A percentile compares a stretch with the other conserved stretches of the same genome.
phyloP scores from a whole-genome alignment of 2,329 filamentous ascomycete genomes.

The Alternaria sp. region DNA sequence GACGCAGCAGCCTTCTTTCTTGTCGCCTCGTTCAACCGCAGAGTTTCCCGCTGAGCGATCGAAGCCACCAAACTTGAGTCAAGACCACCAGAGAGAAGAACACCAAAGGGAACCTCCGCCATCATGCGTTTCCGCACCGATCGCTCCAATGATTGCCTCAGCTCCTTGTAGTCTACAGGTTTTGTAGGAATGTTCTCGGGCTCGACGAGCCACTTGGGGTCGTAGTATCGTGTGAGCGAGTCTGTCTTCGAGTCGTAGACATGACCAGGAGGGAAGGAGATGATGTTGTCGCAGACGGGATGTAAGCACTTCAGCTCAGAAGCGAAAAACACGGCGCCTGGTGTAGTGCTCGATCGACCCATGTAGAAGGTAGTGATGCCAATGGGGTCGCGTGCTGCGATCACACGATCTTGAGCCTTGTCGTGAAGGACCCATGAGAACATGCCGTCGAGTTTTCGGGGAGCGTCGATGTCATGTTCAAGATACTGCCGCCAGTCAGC shows the following conservation, averaged over 20 bases:
- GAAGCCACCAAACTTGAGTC: slow-evolving; percentile 95
- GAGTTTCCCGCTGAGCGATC: slow-evolving; percentile 92
- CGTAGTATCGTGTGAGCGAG: slow-evolving; percentile 84
- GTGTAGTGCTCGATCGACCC: slow-evolving; percentile 82
- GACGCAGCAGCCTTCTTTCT: slow-evolving; percentile 50
- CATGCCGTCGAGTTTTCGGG: slow-evolving; percentile 97
- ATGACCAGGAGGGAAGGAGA: slow-evolving; percentile 93
- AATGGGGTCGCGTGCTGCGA: slow-evolving; percentile 95
- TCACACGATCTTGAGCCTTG: slow-evolving; percentile 88
- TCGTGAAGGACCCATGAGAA: slow-evolving; percentile 99
- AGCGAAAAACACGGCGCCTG: slow-evolving; percentile 90
- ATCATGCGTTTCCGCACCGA: slow-evolving; percentile 96
- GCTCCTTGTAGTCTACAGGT: slow-evolving; percentile 81
- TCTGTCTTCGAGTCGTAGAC: slow-evolving; percentile 94
- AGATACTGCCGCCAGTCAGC: slow-evolving; percentile 71
- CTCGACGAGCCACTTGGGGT: slow-evolving; percentile 89
- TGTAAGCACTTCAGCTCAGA: slow-evolving; percentile 95
- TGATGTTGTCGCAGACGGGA: slow-evolving; percentile 93
- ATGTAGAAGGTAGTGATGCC: slow-evolving; percentile 98
- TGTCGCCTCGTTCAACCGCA: slow-evolving; percentile 74
- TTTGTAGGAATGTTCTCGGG: slow-evolving; percentile 77
- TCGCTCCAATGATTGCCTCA: slow-evolving; percentile 85
- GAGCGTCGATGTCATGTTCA: slow-evolving; percentile 89
- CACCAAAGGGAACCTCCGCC: slow-evolving; percentile 98
- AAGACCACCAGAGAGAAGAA: slow-evolving; percentile 90